A percentile compares a stretch with the other conserved stretches of the same genome.
Conservation (phyloP, 441 rosid genomes). For the Theobroma grandiflorum region DNA sequence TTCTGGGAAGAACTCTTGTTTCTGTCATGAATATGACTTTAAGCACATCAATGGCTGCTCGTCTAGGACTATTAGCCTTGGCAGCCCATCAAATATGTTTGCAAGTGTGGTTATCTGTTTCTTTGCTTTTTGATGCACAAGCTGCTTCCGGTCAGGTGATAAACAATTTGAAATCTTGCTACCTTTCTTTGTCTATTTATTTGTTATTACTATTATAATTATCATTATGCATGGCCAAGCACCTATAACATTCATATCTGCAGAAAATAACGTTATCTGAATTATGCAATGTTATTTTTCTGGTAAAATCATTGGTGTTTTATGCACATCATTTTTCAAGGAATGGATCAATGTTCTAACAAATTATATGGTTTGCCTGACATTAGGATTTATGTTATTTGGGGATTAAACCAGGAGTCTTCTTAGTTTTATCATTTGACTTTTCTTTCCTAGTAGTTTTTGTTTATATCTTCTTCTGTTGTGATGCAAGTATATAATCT, state of each 20-base stretch:
- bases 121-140: constrained; percentile 87
- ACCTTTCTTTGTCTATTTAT: not conserved
- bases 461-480: not conserved
- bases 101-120: constrained; percentile 98
- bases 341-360: too few relatives aligned
- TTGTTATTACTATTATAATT: not conserved
- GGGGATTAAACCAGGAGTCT: too few relatives aligned
- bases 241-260: too few relatives aligned
- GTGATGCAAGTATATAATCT: not conserved
- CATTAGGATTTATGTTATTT: too few relatives aligned
- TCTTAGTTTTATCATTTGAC: constrained; percentile 5
- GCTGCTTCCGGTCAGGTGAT: constrained; percentile 90
- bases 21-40: constrained; percentile 80
- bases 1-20: constrained; percentile 89
- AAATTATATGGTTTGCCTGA: too few relatives aligned
- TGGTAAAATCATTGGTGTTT: too few relatives aligned
- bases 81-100: constrained; percentile 98
- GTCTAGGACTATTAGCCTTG: constrained; percentile 86
- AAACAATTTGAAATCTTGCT: not conserved
- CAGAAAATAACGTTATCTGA: too few relatives aligned
- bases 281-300: too few relatives aligned
- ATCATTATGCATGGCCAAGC: not conserved
- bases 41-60: constrained; percentile 95
- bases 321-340: too few relatives aligned
- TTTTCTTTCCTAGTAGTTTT: not conserved